Base-by-base conservation (phyloP, 192 early-diverging fungal genomes). In the Umbelopsis isabellina region DNA sequence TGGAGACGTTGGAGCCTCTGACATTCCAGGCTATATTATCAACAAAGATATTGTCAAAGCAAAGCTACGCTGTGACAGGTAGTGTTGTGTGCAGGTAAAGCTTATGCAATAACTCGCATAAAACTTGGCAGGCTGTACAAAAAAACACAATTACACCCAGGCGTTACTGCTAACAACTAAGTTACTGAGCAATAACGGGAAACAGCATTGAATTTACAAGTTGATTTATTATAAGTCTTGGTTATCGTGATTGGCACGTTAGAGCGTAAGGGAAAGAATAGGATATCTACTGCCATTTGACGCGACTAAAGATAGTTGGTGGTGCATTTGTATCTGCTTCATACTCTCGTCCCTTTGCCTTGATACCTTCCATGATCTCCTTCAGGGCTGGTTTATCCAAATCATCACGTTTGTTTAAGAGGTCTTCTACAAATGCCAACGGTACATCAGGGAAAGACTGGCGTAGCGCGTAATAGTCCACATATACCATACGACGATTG, bases 361-460 rank as follows among this genome's bases (percentile, higher is more conserved):
- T 79, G 66, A 92, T 88, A 15, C 86, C 88, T 69, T 96, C 94
- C 87, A 97, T 90, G 45, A 98, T 89, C 64, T 93, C 93, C 75
- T 91, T 95, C 55, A 95, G 78, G 66, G 87, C 85, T 45, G 87
- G 82, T 77, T 91, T 91, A 49, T 98, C 94, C 74, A 98, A 79
- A 77, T 99, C 97, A 80, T 98, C 96, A 66, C 97, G 84, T 76
- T 90, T 92, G 48, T 80, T 74, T 61, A 98, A 77, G 35, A 98
- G 83, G 75, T 96, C 92, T 80, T 98, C 95, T n/a, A 98, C 86
- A 79, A 96, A 90, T 27, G 86, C 84, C n/a, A 97, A 71, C 6
- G 95, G 96, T 47, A 97, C 72, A 76, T 99, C 97, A 10, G 94
- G 93, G 80, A 92, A 99, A 70, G 90, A 83, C 68, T 95, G 92